phyloP scores from a whole-genome alignment of 1,139 yeast species.

The Zygosaccharomyces pseudobailii region DNA sequence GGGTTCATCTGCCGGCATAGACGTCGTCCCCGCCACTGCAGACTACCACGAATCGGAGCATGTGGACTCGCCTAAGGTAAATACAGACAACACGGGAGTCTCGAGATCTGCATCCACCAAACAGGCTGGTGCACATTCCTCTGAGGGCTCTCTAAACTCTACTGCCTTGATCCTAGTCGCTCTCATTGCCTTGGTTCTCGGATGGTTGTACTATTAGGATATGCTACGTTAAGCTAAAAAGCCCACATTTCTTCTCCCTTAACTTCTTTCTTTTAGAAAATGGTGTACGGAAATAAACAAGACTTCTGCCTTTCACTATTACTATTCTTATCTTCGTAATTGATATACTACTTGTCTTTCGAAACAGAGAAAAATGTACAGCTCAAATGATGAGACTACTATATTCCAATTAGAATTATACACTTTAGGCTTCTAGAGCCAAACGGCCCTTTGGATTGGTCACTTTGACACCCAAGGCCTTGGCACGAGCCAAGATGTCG shows the following conservation, averaged over 20 bases:
- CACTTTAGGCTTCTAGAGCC: slow-evolving; percentile 85
- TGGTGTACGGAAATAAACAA: neutral
- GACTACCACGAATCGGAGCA: slow-evolving; percentile 4
- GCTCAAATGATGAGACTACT: slow-evolving; percentile 4
- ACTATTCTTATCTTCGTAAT: neutral
- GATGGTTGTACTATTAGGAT: slow-evolving; percentile 52
- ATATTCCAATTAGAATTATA: slow-evolving; percentile 12
- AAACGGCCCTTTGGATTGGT: slow-evolving; percentile 99
- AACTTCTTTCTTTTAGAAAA: neutral
- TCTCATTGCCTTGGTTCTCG: slow-evolving; percentile 53
- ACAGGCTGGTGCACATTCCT: slow-evolving; percentile 2
- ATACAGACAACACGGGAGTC: neutral
- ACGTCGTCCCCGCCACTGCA: slow-evolving; percentile 9
- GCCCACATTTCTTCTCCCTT: neutral
- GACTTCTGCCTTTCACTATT: neutral
- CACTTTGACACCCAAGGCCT: slow-evolving; percentile 97
- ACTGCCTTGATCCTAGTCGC: slow-evolving; percentile 48
- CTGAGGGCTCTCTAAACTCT: slow-evolving; percentile 43
- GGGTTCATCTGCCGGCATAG: slow-evolving; percentile 2
- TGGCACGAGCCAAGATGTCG: slow-evolving; percentile 93
- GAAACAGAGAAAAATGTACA: slow-evolving; percentile 4
- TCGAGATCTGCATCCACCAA: neutral
- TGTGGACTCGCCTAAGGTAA: neutral
- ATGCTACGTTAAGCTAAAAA: neutral
- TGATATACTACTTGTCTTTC: neutral